Evolutionary conservation across 495 filamentous ascomycete genomes (phyloP), one percentile per base, ranked within the genome.

Genomic region (Aspergillus taichungensis): DNA sequence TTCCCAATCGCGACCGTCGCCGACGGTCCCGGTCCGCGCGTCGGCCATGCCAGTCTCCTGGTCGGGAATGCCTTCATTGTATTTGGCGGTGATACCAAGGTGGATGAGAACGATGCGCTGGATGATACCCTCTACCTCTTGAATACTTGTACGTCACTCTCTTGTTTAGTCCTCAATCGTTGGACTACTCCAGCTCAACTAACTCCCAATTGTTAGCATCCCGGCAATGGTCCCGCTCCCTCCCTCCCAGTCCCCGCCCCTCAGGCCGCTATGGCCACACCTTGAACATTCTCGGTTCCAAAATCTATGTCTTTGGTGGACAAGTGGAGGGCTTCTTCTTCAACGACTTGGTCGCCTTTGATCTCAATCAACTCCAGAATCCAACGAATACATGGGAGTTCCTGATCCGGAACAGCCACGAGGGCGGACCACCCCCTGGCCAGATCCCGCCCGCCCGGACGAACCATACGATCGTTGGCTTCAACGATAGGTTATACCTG

Each of bases 51-150:
- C 5, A 89, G 88, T 70, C 73, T 99, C 60, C 72, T 99, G 6
- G 94, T 97, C 31, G 94, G 94, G 14, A 99, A 99, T 69, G 94
- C 94, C 1, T 99, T 96, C 57, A 99, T 99, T 53, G 92, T 99
- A 10, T 99, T 95, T 61, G 94, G 94, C 24, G 94, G 94, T 55
- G 94, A 99, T 61, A 99, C 94, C 18, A 97, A 97, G 67, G 81
- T 94, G 55, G 88, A 97, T 50, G 91, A 96, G 50, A 77, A 74
- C 6, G 94, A 99, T 64, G 71, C 85, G 29, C 62, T 99, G 41
- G 94, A 99, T 54, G 90, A 97, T 65, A 96, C 91, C 6, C 67
- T 99, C 10, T 99, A 99, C 64, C 76, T 99, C 13, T 70, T 99
- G 33, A 99, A 99, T 72, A 99, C 94, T 38, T 95, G 94, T 97